Evolutionary conservation across 2,329 filamentous ascomycete genomes (phyloP).

Genomic region (Aspergillus melleus): DNA sequence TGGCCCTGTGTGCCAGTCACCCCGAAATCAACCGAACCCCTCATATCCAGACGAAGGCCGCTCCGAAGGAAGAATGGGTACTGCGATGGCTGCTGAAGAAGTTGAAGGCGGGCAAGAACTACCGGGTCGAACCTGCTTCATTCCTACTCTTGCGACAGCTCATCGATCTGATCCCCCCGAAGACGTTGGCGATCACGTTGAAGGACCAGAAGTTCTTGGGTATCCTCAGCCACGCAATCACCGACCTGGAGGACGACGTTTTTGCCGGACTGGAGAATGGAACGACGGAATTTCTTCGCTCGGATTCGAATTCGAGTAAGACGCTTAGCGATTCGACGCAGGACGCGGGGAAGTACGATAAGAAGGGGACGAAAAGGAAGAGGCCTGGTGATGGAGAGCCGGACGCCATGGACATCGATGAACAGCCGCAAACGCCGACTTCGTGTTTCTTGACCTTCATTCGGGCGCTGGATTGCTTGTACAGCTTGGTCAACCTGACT

Average conservation of each 20-base stretch:
- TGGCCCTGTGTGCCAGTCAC: constrained; percentile 33
- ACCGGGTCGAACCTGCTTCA: constrained; percentile 44
- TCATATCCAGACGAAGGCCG: constrained; percentile 26
- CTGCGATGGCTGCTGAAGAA: constrained; percentile 66
- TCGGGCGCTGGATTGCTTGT: constrained; percentile 35
- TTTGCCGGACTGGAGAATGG: constrained; percentile 27
- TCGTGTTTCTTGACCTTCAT: constrained; percentile 37
- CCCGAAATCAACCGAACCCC: constrained; percentile 28
- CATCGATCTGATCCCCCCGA: constrained; percentile 67
- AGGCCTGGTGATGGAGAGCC: constrained; percentile 27
- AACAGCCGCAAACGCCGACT: constrained; percentile 28
- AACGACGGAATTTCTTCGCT: constrained; percentile 22
- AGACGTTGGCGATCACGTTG: constrained; percentile 69
- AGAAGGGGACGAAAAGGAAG: constrained; percentile 41
- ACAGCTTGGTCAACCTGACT: constrained; percentile 30
- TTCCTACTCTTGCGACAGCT: constrained; percentile 63
- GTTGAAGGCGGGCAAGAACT: constrained; percentile 47
- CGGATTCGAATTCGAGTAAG: constrained; percentile 37
- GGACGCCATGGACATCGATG: constrained; percentile 34
- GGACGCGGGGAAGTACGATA: constrained; percentile 20
- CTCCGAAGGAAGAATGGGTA: constrained; percentile 64
- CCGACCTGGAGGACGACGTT: constrained; percentile 50
- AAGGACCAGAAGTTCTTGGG: constrained; percentile 67
- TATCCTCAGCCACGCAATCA: constrained; percentile 65
- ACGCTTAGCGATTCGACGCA: constrained; percentile 32